A percentile compares a stretch with the other conserved stretches of the same genome.
Evolutionary conservation across 345 rosid species (phyloP).

Genomic region (Syzygium jambos): DNA sequence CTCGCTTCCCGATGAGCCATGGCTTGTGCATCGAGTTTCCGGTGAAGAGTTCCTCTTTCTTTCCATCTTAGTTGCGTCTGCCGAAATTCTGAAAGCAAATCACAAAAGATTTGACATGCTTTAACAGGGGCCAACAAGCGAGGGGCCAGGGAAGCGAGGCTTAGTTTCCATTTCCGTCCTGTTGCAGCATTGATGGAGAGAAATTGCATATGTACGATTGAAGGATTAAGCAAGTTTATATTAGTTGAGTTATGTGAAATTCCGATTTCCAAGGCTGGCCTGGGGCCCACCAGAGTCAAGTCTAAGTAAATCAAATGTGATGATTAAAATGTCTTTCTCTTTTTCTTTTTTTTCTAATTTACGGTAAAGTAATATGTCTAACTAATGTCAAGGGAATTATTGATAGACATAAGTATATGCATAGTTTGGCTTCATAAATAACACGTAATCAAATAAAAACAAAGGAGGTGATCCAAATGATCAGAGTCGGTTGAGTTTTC

Average conservation of each 20-base stretch:
- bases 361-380: no score
- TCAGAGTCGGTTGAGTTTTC: no score
- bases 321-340: no score
- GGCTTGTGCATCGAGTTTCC: neutral
- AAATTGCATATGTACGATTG: neutral
- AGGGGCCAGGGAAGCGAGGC: neutral
- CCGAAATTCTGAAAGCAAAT: neutral
- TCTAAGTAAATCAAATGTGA: no score
- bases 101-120: neutral
- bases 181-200: neutral
- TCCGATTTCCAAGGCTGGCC: no score
- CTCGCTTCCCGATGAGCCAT: fast-evolving
- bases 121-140: neutral
- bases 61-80: neutral
- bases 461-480: no score
- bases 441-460: no score
- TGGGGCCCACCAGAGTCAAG: neutral
- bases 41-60: neutral
- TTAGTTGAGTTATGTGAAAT: no score
- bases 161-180: neutral
- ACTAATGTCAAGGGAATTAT: no score
- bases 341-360: no score
- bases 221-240: neutral
- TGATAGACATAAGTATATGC: no score
- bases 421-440: no score